Evolutionary conservation across 495 filamentous ascomycete genomes (phyloP).

Genomic region (Aspergillus bertholletiae): DNA sequence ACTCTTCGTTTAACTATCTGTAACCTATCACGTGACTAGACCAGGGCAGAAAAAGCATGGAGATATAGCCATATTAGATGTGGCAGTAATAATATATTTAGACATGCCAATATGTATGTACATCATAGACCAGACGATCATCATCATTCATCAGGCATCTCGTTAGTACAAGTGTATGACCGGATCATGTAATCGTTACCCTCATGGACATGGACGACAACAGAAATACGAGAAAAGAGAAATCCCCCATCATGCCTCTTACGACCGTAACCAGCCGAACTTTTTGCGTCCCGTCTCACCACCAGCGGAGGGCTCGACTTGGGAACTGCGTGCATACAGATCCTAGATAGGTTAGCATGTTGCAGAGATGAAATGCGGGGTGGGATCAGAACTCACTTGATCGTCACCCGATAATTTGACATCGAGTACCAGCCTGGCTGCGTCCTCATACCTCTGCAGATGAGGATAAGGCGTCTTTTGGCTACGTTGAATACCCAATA

Average conservation of each 20-base stretch:
- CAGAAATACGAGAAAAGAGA: background rate
- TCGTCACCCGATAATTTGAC: constrained; percentile 50
- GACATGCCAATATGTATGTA: constrained; percentile 18
- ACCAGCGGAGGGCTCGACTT: constrained; percentile 42
- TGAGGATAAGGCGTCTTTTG: constrained; percentile 80
- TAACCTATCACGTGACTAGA: background rate
- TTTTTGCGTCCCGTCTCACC: constrained; percentile 37
- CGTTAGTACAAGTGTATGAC: constrained; percentile 1
- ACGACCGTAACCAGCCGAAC: constrained; percentile 44
- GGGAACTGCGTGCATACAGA: constrained; percentile 42
- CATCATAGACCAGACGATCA: constrained; percentile 20
- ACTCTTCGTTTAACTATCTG: too few species aligned
- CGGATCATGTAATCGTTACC: constrained; percentile 1
- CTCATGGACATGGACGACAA: background rate
- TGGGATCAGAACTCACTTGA: constrained; percentile 35
- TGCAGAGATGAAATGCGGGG: background rate
- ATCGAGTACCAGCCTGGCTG: constrained; percentile 71
- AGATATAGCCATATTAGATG: constrained; percentile 2
- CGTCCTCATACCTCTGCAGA: constrained; percentile 60
- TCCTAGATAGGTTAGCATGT: constrained; percentile 30
- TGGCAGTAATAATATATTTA: constrained; percentile 4
- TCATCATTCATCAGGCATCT: constrained; percentile 18
- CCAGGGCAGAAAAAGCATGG: constrained; percentile 1
- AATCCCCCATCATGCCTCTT: background rate
- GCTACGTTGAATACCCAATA: constrained; percentile 85